Percentiles rank a stretch among this genome's conserved stretches.
These are phyloP conservation scores for Pseudognaphalium luteoalbum DNA, from an alignment of 129 eudicot genomes.

Conservation along the genomic window DNA sequence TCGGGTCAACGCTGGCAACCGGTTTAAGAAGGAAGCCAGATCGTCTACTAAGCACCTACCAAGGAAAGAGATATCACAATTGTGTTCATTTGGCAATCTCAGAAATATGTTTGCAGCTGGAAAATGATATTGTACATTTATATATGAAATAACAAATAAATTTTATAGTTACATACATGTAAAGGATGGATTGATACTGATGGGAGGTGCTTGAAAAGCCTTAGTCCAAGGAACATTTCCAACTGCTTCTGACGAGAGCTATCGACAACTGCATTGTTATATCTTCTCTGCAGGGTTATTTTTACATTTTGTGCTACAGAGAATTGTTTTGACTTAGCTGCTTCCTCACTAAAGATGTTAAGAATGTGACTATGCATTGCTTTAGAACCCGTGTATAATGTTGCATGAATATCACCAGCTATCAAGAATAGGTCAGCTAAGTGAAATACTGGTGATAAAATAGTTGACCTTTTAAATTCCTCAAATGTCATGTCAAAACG, in stretches of 20 bases:
- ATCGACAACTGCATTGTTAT: conserved; percentile 90
- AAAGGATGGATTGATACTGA: conserved; percentile 62
- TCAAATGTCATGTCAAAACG: conserved; percentile 93
- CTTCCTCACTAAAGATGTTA: conserved; percentile 81
- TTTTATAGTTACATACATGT: conserved; percentile 52
- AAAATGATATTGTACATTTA: background rate
- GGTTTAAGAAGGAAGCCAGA: conserved; percentile 80
- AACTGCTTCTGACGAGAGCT: conserved; percentile 91
- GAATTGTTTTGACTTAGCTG: conserved; percentile 78
- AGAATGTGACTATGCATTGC: conserved; percentile 99
- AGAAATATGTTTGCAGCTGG: background rate
- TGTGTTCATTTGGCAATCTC: conserved; percentile 13
- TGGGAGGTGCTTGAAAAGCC: conserved; percentile 92
- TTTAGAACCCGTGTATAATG: conserved; percentile 89
- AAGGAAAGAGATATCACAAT: conserved; percentile 7
- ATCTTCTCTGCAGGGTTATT: conserved; percentile 84
- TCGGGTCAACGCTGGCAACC: conserved; percentile 57
- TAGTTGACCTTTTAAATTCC: conserved; percentile 82
- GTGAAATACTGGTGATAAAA: conserved; percentile 68
- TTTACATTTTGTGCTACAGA: conserved; percentile 93
- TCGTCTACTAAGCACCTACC: conserved; percentile 77
- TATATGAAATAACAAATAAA: conserved; percentile 7
- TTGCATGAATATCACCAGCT: conserved; percentile 96
- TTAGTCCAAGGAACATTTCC: conserved; percentile 81
- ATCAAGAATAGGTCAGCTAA: conserved; percentile 74